phyloP scores from a whole-genome alignment of 2,329 filamentous ascomycete species.

The Neopestalotiopsis sp. region DNA sequence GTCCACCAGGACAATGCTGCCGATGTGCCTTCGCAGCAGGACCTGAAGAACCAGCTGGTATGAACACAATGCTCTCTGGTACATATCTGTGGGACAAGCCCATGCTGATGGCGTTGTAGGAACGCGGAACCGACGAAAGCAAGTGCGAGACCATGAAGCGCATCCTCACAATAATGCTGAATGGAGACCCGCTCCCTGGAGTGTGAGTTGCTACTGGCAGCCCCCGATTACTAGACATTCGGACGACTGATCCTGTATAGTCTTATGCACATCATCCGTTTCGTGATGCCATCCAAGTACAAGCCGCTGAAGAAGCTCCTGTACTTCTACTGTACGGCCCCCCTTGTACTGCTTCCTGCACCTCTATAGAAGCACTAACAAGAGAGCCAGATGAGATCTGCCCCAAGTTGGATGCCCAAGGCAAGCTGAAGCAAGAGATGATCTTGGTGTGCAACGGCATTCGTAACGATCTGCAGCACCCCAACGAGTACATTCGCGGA shows the following conservation, averaged over 20 bases:
- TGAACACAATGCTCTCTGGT: not conserved
- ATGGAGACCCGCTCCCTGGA: constrained; percentile 93
- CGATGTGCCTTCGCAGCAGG: constrained; percentile 87
- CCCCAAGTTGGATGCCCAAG: constrained; percentile 88
- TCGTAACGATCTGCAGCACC: constrained; percentile 93
- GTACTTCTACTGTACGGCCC: constrained; percentile 84
- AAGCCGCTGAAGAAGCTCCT: constrained; percentile 97
- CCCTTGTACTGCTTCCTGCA: not conserved
- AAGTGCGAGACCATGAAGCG: constrained; percentile 97
- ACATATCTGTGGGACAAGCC: not conserved
- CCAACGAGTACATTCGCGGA: constrained; percentile 97
- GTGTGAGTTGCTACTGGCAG: constrained; percentile 46
- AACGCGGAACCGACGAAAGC: constrained; percentile 91
- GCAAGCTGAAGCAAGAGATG: constrained; percentile 99
- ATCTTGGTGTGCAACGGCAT: constrained; percentile 99
- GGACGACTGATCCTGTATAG: constrained; percentile 3
- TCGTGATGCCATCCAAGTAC: constrained; percentile 98
- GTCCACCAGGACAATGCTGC: constrained; percentile 97
- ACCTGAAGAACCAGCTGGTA: constrained; percentile 83
- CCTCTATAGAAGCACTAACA: not conserved
- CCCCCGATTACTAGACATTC: not conserved
- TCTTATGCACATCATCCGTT: constrained; percentile 99
- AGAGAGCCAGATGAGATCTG: constrained; percentile 73
- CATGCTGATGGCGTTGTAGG: constrained; percentile 37
- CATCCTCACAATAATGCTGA: constrained; percentile 96